phyloP scores from a whole-genome alignment of 225 moss, liverwort and hornwort species.

The Sphagnum tenellum region DNA sequence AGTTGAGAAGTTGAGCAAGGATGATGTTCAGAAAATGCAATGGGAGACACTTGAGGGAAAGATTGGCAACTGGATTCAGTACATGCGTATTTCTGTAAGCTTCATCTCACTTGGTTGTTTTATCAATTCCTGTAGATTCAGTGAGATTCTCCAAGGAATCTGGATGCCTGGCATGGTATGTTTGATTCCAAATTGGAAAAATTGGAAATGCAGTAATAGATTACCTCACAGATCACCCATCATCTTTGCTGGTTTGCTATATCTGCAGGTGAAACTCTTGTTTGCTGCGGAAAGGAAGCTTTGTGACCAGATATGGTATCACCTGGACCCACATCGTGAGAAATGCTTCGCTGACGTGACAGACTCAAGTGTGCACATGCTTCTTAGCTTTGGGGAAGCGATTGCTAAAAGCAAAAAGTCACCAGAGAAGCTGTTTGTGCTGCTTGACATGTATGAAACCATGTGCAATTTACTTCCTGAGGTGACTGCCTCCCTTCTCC shows the following conservation, averaged over 20 bases:
- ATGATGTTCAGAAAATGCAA: slow-evolving; percentile 74
- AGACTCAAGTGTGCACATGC: slow-evolving; percentile 61
- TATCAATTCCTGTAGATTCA: no score
- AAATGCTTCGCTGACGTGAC: slow-evolving; percentile 77
- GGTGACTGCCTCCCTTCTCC: slow-evolving; percentile 19
- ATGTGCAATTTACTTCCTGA: slow-evolving; percentile 70
- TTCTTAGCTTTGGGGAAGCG: slow-evolving; percentile 74
- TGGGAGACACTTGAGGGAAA: slow-evolving; percentile 73
- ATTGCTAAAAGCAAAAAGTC: slow-evolving; percentile 66
- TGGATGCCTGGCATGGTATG: no score
- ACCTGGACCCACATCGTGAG: slow-evolving; percentile 59
- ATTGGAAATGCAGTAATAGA: no score
- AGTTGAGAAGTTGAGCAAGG: slow-evolving; percentile 73
- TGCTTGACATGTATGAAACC: slow-evolving; percentile 83
- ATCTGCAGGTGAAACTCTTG: slow-evolving; percentile 57
- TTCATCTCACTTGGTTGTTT: neutral
- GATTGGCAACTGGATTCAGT: slow-evolving; percentile 80
- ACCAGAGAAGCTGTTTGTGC: slow-evolving; percentile 68
- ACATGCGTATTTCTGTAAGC: slow-evolving; percentile 68
- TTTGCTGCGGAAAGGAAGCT: slow-evolving; percentile 71
- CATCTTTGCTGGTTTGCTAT: neutral
- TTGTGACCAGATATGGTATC: slow-evolving; percentile 79
- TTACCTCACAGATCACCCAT: no score
- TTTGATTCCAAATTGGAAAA: no score
- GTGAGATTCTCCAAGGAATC: no score